Evolutionary conservation across 73 alveolate species (phyloP), one percentile per base, ranked within the genome.

Genomic region (Tetrahymena borealis): DNA sequence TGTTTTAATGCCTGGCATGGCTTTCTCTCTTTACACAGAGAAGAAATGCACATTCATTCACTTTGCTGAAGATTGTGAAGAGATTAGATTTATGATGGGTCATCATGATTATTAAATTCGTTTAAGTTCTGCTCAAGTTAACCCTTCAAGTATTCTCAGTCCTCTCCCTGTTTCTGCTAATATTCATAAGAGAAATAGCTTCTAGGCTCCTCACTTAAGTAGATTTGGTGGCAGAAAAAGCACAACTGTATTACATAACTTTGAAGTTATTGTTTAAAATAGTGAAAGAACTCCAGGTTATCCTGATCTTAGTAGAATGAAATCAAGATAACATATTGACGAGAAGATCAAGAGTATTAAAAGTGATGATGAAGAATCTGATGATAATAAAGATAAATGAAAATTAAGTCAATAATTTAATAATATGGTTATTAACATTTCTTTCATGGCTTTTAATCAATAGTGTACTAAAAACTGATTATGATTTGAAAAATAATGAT

Each of bases 31-130:
- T 60, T 60, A n/a, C 85, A 60, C 85, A 18, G 85, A 60, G 28
- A 60, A 60, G 85, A 60, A 60, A n/a, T 60, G 85, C 13, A 60
- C 85, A 60, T 60, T 60, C 28, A 24, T 60, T 4, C 85, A 60
- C 85, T 60, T 60, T 60, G 85, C 85, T 60, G 85, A 60, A 60
- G 85, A 60, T 28, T 60, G 85, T 60, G 85, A 60, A 60, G 85
- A 60, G 28, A 60, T 60, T 60, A 60, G 85, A 18, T 60, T 60
- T n/a, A 60, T 60, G 85, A 60, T 60, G 0, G 28, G 85, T 60
- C 85, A 60, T 20, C n/a, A 24, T 1, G 85, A 60, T 9, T 60
- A 60, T 9, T 24, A 60, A 24, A 35, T 60, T 20, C 37, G 85
- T n/a, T 24, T 60, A 24, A 60, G 28, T 60, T 60, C n/a, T n/a